Conservation (phyloP, 1,139 yeast species). For the Suhomyces guaymorum region DNA sequence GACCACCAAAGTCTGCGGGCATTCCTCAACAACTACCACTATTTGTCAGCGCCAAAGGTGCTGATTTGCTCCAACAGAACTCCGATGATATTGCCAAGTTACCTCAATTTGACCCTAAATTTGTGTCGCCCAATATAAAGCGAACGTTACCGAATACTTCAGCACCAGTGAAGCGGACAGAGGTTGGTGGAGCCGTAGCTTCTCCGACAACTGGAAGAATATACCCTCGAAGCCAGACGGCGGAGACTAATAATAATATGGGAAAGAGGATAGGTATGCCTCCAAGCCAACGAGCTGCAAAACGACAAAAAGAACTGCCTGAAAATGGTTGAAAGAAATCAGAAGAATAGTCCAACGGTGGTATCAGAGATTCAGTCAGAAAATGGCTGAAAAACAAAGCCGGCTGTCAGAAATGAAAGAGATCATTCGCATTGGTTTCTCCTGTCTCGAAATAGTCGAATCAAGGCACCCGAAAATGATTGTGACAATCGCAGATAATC, state of each 20-base stretch:
- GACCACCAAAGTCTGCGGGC: background rate
- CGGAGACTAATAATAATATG: constrained; percentile 11
- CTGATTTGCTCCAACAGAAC: constrained; percentile 50
- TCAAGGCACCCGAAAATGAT: too few relatives aligned
- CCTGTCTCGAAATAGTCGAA: too few relatives aligned
- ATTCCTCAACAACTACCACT: constrained; percentile 16
- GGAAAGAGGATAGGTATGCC: constrained; percentile 41
- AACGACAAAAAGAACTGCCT: constrained; percentile 10
- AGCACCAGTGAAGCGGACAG: constrained; percentile 53
- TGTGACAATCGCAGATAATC: too few relatives aligned
- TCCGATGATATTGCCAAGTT: constrained; percentile 37
- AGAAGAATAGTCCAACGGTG: too few relatives aligned
- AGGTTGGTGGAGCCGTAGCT: constrained; percentile 13
- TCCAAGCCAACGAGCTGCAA: constrained; percentile 28
- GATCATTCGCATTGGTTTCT: too few relatives aligned
- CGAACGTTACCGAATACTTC: constrained; percentile 60
- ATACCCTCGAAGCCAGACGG: constrained; percentile 12
- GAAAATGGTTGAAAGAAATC: background rate
- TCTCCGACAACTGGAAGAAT: constrained; percentile 3
- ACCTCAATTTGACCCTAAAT: constrained; percentile 50
- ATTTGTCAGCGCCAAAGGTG: constrained; percentile 62
- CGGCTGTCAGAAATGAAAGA: too few relatives aligned
- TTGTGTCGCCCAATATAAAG: constrained; percentile 51
- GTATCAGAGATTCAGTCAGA: too few relatives aligned
- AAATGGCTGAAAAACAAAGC: too few relatives aligned